A percentile compares a stretch with the other conserved stretches of the same genome.
phyloP scores from a whole-genome alignment of 2,329 filamentous ascomycete genomes.

The Chrysosporium keratinophilum region DNA sequence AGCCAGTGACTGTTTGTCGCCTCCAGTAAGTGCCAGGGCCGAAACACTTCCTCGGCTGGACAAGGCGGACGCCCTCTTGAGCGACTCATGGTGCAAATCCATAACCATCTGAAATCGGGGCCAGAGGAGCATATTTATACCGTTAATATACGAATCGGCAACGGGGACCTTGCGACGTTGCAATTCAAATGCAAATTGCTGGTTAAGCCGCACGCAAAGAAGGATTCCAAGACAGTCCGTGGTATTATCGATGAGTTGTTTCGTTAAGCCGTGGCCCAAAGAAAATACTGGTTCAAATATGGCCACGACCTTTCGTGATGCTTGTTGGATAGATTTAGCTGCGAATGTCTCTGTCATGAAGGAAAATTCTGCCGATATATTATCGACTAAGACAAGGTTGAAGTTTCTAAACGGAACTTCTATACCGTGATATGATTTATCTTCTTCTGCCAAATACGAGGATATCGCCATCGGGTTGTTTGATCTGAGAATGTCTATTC shows the following conservation, averaged over 20 bases:
- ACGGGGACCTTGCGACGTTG: slow-evolving; percentile 84
- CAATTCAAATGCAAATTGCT: slow-evolving; percentile 86
- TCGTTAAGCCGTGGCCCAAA: slow-evolving; percentile 69
- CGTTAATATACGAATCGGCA: slow-evolving; percentile 85
- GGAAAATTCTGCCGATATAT: slow-evolving; percentile 86
- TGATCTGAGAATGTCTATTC: slow-evolving; percentile 69
- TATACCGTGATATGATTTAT: slow-evolving; percentile 72
- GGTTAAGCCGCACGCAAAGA: slow-evolving; percentile 85
- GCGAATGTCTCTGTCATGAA: slow-evolving; percentile 88
- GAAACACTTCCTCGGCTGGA: slow-evolving; percentile 42
- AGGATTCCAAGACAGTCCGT: slow-evolving; percentile 79
- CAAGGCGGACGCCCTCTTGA: slow-evolving; percentile 49
- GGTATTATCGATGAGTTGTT: slow-evolving; percentile 61
- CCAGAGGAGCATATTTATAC: slow-evolving; percentile 91
- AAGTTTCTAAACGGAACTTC: slow-evolving; percentile 89
- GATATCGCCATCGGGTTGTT: slow-evolving; percentile 66
- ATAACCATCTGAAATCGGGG: slow-evolving; percentile 89
- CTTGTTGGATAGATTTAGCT: slow-evolving; percentile 61
- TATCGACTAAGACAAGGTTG: slow-evolving; percentile 87
- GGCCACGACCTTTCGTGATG: slow-evolving; percentile 73
- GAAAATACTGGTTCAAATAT: slow-evolving; percentile 84
- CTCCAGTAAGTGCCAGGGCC: slow-evolving; percentile 45
- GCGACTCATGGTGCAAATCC: slow-evolving; percentile 81
- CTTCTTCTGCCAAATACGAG: slow-evolving; percentile 84
- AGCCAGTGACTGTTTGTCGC: slow-evolving; percentile 45